phyloP scores from a whole-genome alignment of 495 filamentous ascomycete species.

The Beverwykella pulmonaria region DNA sequence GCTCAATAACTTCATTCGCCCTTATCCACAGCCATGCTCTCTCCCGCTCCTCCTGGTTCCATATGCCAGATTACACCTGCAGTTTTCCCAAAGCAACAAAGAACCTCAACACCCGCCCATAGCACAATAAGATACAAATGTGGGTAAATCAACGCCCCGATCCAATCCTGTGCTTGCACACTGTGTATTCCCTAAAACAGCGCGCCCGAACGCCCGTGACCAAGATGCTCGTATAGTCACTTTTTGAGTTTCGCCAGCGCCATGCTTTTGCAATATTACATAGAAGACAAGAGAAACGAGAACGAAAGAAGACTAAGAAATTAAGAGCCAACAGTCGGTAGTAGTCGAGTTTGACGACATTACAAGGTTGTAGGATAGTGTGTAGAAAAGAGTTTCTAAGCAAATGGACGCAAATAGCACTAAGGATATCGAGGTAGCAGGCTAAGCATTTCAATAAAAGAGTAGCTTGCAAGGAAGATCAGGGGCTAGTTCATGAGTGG shows the following conservation, averaged over 20 bases:
- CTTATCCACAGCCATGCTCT: too few species aligned
- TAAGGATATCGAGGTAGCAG: background rate
- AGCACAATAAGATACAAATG: background rate
- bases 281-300: background rate
- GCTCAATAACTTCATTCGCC: too few species aligned
- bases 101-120: too few species aligned
- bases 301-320: background rate
- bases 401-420: background rate
- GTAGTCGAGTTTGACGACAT: background rate
- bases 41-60: too few species aligned
- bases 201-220: background rate
- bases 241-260: constrained; percentile 8
- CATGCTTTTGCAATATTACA: constrained; percentile 29
- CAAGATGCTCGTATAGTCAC: background rate
- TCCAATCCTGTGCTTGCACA: background rate
- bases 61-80: too few species aligned
- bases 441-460: background rate
- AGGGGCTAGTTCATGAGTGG: constrained; percentile 12
- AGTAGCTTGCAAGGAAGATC: background rate
- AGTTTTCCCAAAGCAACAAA: too few species aligned
- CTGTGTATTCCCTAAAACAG: background rate
- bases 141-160: background rate
- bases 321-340: background rate
- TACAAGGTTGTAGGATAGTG: constrained; percentile 8
- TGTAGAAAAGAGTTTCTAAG: background rate